Evolutionary conservation across 495 filamentous ascomycete genomes (phyloP).

Genomic region (Annulohypoxylon bovei): DNA sequence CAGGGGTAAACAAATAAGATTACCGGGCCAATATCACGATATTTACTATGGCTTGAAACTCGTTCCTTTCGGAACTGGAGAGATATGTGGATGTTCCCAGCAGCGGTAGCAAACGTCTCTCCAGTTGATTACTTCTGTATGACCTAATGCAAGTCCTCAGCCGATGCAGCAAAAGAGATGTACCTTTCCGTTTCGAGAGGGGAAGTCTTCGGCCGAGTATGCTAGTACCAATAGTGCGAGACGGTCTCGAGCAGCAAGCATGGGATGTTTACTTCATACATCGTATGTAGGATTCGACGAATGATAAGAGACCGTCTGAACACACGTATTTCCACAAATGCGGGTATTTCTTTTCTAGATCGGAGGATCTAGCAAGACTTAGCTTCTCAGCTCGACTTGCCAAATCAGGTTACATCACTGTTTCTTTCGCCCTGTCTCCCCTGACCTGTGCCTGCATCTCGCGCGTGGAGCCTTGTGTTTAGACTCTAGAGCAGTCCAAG

Average conservation of each 20-base stretch:
- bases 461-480: conserved; percentile 15
- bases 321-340: conserved; percentile 24
- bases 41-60: neutral
- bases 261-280: neutral
- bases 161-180: conserved; percentile 4
- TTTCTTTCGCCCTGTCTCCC: conserved; percentile 10
- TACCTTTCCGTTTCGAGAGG: conserved; percentile 11
- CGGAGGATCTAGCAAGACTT: conserved; percentile 28
- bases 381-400: conserved; percentile 25
- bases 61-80: neutral
- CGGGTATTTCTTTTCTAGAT: conserved; percentile 19
- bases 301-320: conserved; percentile 1
- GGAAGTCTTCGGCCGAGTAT: conserved; percentile 19
- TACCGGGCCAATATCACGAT: conserved; percentile 4
- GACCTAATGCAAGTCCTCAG: conserved; percentile 3
- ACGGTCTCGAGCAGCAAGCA: conserved; percentile 15
- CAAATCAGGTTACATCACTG: conserved; percentile 25
- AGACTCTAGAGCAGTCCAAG: conserved; percentile 22
- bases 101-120: neutral
- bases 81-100: neutral
- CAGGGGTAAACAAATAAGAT: conserved; percentile 31
- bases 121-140: conserved; percentile 4
- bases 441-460: conserved; percentile 31
- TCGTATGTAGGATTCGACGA: conserved; percentile 12
- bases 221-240: conserved; percentile 32